phyloP scores from a whole-genome alignment of 257 asterid species.

The Jaltomata sinuosa region DNA sequence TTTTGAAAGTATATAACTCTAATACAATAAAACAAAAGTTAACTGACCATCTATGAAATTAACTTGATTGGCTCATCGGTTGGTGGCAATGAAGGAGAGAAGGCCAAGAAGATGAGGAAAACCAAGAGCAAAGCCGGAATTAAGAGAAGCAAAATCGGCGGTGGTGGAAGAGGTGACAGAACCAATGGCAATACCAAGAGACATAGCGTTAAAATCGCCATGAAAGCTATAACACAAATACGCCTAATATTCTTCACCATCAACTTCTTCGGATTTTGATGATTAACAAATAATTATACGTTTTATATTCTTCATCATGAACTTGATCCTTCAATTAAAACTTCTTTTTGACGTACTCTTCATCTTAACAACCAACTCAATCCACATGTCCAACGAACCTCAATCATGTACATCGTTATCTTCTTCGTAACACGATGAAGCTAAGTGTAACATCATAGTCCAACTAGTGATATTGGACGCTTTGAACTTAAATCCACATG shows the following conservation, averaged over 20 bases:
- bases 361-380: background rate
- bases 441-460: background rate
- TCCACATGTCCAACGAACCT: background rate
- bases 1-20: too few species aligned
- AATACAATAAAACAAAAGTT: background rate
- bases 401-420: background rate
- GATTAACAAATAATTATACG: background rate
- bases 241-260: background rate
- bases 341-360: background rate
- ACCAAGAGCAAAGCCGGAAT: background rate
- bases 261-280: background rate
- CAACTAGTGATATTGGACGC: background rate
- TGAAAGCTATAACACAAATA: background rate
- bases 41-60: background rate
- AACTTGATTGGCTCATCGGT: background rate
- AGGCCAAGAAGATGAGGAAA: background rate
- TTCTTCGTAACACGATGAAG: background rate
- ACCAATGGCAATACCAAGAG: background rate
- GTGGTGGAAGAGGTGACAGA: conserved; percentile 42
- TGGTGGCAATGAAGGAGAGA: background rate
- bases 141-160: conserved; percentile 9
- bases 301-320: background rate
- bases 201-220: background rate
- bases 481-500: background rate
- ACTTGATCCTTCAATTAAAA: background rate